A percentile compares a stretch with the other conserved stretches of the same genome.
These are phyloP conservation scores for Saccharomycopsis hybrid DNA, from an alignment of 1,139 yeast species.

Conservation along the genomic window DNA sequence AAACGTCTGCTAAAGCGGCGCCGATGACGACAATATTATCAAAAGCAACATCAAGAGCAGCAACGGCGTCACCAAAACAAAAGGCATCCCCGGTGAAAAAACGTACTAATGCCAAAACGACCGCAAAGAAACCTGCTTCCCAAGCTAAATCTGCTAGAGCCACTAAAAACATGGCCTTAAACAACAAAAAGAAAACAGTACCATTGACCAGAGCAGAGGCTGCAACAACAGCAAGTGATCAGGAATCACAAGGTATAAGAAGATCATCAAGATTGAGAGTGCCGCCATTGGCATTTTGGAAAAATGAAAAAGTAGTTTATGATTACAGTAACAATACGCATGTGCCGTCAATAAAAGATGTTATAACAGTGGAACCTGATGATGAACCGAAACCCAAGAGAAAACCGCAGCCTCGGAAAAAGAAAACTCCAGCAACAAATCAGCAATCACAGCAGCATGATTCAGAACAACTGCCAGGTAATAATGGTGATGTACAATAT, in stretches of 20 bases:
- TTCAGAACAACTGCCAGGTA: slow-evolving; percentile 3
- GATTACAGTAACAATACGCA: slow-evolving; percentile 44
- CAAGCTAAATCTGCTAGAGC: slow-evolving; percentile 2
- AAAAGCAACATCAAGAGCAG: neutral
- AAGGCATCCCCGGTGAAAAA: neutral
- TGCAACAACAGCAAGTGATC: neutral
- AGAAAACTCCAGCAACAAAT: slow-evolving; percentile 12
- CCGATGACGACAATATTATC: too few relatives aligned
- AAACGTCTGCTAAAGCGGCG: too few relatives aligned
- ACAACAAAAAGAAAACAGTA: neutral
- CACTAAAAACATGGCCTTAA: slow-evolving; percentile 13
- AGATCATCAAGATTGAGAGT: slow-evolving; percentile 60
- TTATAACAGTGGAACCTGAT: slow-evolving; percentile 43
- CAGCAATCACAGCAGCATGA: slow-evolving; percentile 13
- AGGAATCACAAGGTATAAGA: slow-evolving; percentile 26
- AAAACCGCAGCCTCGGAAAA: slow-evolving; percentile 23
- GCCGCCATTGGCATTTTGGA: slow-evolving; percentile 80
- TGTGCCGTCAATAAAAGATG: slow-evolving; percentile 54
- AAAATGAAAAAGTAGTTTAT: slow-evolving; percentile 70
- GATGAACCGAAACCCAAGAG: slow-evolving; percentile 4
- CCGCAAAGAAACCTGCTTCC: neutral
- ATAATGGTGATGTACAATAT: slow-evolving; percentile 1
- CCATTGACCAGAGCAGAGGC: neutral
- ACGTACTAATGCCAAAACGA: neutral
- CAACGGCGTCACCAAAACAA: neutral